phyloP scores from a whole-genome alignment of 2,329 filamentous ascomycete species.

The Tolypocladium cylindrosporum region DNA sequence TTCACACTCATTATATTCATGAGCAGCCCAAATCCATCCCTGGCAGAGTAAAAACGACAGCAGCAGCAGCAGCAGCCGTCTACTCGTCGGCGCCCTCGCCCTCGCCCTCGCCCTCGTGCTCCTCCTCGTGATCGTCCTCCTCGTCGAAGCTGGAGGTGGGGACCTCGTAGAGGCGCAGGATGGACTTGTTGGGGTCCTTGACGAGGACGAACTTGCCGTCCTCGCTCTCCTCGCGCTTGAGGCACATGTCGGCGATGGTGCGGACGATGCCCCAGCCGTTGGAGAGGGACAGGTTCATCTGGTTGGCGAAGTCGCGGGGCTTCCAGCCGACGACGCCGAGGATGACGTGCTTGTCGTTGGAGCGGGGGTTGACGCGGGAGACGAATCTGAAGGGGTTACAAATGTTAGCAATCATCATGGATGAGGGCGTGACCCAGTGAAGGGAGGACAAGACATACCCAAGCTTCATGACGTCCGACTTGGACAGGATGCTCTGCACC shows the following conservation, averaged over 20 bases:
- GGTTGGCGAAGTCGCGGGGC: constrained; percentile 87
- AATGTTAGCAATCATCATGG: constrained; percentile 14
- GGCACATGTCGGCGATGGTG: constrained; percentile 91
- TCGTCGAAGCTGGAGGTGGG: constrained; percentile 85
- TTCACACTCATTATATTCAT: background rate
- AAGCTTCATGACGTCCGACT: constrained; percentile 98
- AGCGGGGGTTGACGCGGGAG: constrained; percentile 85
- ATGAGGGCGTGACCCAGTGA: background rate
- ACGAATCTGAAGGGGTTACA: constrained; percentile 60
- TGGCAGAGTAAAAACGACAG: background rate
- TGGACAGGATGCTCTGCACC: constrained; percentile 89
- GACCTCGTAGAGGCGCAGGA: constrained; percentile 87
- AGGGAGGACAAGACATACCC: constrained; percentile 48
- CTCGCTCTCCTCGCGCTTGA: constrained; percentile 63
- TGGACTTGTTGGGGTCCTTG: constrained; percentile 94
- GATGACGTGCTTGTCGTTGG: constrained; percentile 87
- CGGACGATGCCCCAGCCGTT: constrained; percentile 99
- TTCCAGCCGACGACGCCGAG: constrained; percentile 97
- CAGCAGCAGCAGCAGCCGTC: background rate
- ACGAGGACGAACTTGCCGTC: constrained; percentile 75
- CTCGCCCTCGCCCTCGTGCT: constrained; percentile 38
- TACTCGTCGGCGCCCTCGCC: constrained; percentile 20
- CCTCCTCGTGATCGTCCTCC: constrained; percentile 61
- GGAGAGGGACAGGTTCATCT: constrained; percentile 95
- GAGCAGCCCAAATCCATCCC: background rate